These are phyloP conservation scores for Ustilago cynodontis DNA, from an alignment of 1,284 basidiomycete species.

Conservation along the genomic window DNA sequence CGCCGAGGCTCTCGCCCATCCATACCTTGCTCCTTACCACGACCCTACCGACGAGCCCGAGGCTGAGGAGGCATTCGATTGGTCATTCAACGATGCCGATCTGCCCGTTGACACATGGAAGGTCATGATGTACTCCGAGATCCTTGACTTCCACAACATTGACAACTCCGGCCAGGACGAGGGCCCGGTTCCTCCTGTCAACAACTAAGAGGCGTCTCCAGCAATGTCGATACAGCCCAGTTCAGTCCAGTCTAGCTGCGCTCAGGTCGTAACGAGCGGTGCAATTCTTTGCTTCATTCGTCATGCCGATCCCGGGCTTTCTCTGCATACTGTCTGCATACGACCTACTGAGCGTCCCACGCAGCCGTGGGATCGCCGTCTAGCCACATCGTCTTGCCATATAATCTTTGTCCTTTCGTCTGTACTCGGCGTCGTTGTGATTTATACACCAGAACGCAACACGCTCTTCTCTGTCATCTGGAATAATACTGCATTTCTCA, in stretches of 20 bases:
- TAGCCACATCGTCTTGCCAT: constrained; percentile 7
- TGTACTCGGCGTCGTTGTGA: constrained; percentile 28
- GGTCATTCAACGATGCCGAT: constrained; percentile 99
- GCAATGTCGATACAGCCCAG: too few relatives aligned
- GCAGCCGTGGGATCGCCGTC: neutral
- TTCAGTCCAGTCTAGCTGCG: neutral
- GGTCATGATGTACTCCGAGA: constrained; percentile 76
- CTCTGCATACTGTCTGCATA: neutral
- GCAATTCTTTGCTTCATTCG: neutral
- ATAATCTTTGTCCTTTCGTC: constrained; percentile 18
- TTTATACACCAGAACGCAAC: constrained; percentile 30
- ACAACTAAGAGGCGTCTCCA: constrained; percentile 16
- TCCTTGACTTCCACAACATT: constrained; percentile 71
- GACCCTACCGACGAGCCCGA: constrained; percentile 98
- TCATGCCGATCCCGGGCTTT: constrained; percentile 4
- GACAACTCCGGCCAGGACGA: constrained; percentile 62
- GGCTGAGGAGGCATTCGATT: constrained; percentile 94
- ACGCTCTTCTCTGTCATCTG: constrained; percentile 23
- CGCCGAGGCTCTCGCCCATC: constrained; percentile 87
- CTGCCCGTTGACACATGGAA: constrained; percentile 99
- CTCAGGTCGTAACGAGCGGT: neutral
- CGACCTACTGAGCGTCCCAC: neutral
- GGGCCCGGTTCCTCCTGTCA: constrained; percentile 55
- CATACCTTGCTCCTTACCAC: constrained; percentile 97
- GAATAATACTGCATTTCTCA: constrained; percentile 29